Percentiles rank a stretch among this genome's conserved stretches.
These are phyloP conservation scores for Tolypocladium amazonense DNA, from an alignment of 2,329 filamentous ascomycete species.

Conservation along the genomic window DNA sequence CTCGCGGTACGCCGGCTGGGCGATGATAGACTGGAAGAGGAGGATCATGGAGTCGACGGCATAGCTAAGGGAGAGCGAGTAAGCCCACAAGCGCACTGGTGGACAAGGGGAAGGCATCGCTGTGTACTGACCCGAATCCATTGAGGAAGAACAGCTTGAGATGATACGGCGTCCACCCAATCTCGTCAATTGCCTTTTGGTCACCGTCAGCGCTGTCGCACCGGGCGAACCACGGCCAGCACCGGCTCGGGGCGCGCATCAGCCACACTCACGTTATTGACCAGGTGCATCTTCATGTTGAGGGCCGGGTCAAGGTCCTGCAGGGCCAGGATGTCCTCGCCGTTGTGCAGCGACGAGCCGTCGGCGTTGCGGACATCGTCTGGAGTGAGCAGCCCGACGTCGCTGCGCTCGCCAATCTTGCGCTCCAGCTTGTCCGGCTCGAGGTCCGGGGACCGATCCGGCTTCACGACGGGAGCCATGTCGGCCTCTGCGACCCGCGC, in stretches of 20 bases:
- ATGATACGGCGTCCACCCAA: constrained; percentile 50
- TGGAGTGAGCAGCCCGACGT: neutral
- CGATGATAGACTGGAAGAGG: constrained; percentile 52
- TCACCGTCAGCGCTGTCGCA: neutral
- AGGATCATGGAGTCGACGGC: constrained; percentile 36
- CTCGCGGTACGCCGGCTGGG: constrained; percentile 45
- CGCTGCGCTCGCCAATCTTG: neutral
- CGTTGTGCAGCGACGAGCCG: constrained; percentile 11
- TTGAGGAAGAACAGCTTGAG: constrained; percentile 51
- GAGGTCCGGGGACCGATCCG: neutral
- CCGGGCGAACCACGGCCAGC: neutral
- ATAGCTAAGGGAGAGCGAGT: constrained; percentile 21
- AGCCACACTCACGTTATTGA: constrained; percentile 47
- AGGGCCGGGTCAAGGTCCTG: constrained; percentile 52
- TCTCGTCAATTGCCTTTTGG: constrained; percentile 40
- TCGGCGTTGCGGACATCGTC: constrained; percentile 7
- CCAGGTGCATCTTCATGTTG: constrained; percentile 56
- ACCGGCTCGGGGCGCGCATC: neutral
- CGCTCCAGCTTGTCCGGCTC: constrained; percentile 8
- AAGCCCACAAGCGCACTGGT: neutral
- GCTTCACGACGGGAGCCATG: neutral
- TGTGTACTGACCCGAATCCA: constrained; percentile 38
- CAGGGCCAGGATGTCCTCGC: constrained; percentile 41
- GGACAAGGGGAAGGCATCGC: neutral
- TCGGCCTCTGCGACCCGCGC: neutral